These are phyloP conservation scores for Trichosporon faecale DNA, from an alignment of 1,284 basidiomycete species.

Conservation along the genomic window DNA sequence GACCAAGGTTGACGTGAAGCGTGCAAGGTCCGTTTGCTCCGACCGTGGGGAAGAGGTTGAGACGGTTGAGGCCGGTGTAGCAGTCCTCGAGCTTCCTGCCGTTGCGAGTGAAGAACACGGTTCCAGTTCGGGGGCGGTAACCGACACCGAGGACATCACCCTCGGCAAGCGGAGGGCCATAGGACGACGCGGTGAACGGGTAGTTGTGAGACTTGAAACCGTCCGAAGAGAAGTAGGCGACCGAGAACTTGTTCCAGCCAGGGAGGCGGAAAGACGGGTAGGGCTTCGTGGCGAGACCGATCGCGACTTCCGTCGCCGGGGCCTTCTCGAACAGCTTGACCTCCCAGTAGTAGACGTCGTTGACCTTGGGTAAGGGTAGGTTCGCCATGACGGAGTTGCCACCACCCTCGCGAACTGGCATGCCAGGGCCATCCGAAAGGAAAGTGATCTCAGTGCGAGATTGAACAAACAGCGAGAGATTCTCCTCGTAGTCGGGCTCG, in stretches of 20 bases:
- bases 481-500: constrained; percentile 91
- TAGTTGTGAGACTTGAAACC: constrained; percentile 98
- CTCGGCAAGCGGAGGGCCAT: constrained; percentile 81
- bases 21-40: constrained; percentile 91
- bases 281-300: constrained; percentile 91
- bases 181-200: constrained; percentile 84
- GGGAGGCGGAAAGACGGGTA: constrained; percentile 90
- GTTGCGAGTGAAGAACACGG: constrained; percentile 94
- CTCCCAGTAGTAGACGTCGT: constrained; percentile 98
- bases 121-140: constrained; percentile 88
- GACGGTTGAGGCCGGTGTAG: constrained; percentile 77
- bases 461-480: constrained; percentile 84
- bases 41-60: constrained; percentile 91
- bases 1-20: constrained; percentile 90
- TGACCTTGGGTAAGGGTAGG: constrained; percentile 86
- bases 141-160: constrained; percentile 92
- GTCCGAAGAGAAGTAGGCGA: constrained; percentile 86
- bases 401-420: constrained; percentile 55
- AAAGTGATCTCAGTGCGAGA: constrained; percentile 93
- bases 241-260: constrained; percentile 82
- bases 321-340: constrained; percentile 96
- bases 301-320: constrained; percentile 71
- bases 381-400: constrained; percentile 92
- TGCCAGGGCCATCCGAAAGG: constrained; percentile 84
- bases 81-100: constrained; percentile 93